phyloP scores from a whole-genome alignment of 441 rosid species.

The Daphne laureola region DNA sequence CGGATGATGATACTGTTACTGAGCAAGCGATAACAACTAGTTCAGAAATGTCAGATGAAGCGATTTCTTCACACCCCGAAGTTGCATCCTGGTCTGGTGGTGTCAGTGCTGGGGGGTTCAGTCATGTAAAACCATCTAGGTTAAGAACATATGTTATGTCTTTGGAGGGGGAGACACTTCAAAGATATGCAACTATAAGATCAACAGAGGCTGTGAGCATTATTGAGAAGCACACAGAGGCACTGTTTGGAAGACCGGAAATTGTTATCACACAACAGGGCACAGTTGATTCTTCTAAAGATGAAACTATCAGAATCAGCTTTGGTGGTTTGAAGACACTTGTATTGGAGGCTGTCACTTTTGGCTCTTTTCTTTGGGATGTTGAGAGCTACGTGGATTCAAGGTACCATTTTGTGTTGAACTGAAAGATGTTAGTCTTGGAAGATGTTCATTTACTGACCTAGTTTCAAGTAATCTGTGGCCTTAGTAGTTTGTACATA shows the following conservation, averaged over 20 bases:
- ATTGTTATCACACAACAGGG: constrained; percentile 64
- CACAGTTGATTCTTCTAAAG: constrained; percentile 68
- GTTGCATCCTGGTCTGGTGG: constrained; percentile 52
- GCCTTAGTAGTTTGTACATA: too few species aligned
- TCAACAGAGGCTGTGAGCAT: constrained; percentile 83
- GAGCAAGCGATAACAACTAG: constrained; percentile 24
- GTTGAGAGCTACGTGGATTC: constrained; percentile 87
- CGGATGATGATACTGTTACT: constrained; percentile 21
- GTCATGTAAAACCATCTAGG: constrained; percentile 52
- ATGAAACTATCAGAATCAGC: constrained; percentile 70
- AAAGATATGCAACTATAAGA: constrained; percentile 79
- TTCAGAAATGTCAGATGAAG: constrained; percentile 24
- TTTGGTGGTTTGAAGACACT: constrained; percentile 83
- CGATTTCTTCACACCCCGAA: constrained; percentile 56
- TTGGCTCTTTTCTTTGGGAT: constrained; percentile 94
- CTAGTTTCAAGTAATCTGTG: too few species aligned
- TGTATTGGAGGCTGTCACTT: constrained; percentile 86
- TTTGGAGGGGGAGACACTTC: constrained; percentile 82
- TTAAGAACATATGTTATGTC: constrained; percentile 81
- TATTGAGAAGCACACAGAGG: constrained; percentile 93
- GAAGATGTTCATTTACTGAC: constrained; percentile 19
- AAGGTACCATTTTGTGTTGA: constrained; percentile 71
- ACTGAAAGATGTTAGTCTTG: constrained; percentile 20
- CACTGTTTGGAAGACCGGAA: constrained; percentile 85
- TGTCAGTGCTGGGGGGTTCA: constrained; percentile 45